Base-by-base conservation (phyloP, 768 basidiomycete species). In the Xerocomellus chrysenteron region DNA sequence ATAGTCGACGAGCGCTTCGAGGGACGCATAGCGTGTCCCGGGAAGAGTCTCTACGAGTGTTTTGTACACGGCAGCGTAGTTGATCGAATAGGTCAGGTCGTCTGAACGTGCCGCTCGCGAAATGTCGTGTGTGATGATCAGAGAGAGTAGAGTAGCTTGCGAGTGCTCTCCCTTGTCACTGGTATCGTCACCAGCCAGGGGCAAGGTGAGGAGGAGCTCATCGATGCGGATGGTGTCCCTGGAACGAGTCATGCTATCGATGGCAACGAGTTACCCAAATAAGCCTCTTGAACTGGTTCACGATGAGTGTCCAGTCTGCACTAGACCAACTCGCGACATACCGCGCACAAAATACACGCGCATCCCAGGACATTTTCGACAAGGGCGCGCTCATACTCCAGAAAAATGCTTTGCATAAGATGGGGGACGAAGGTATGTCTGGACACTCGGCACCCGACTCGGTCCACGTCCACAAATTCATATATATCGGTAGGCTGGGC, bases 291-390 rank as follows among this genome's bases (percentile, higher is more conserved):
- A 32, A 47, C 55, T 30, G 26, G 19, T 47, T 50, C 42, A 53
- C 47, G 54, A 81, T 80, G 80, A 80, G 79, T 56, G 67, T 84
- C 46, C 68, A 77, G 45, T 60, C 75, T 21, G 75, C 85, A 19
- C 68, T 86, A 37, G 74, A 82, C 61, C 73, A 76, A 56, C 80
- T 87, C 19, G 80, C 84, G 33, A 76, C 73, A 5, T 84, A 80
- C 65, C 78, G 84, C 52, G 66, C 75, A 48, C 80, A 80, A 35
- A 83, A 80, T 62, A 59, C 65, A 13, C 72, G 78, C 19, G 78
- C 80, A 0, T 87, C 87, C 1, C 81, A 83, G 56, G 83, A 87
- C 50, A 78, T 78, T 3, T 81, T 88, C 24, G 73, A 82, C 42
- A 76, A 82, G 44, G 87, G 86, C 4, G 57, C 75, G 9, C 35